Evolutionary conservation across 371 early-diverging fungal species (phyloP).

Genomic region (Mucor velutinosus): DNA sequence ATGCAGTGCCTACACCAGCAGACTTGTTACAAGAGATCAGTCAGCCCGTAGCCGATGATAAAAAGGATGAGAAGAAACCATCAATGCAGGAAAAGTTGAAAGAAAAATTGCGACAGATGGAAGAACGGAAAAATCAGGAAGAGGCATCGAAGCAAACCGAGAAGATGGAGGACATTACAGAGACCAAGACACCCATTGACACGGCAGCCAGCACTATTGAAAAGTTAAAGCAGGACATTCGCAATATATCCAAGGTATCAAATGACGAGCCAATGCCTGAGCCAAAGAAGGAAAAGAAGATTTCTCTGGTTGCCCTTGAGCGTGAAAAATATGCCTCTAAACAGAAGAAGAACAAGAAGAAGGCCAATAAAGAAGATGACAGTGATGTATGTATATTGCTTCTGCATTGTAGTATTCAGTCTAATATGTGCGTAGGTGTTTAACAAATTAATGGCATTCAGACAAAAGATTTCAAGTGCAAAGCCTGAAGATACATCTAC

Average conservation of each 20-base stretch:
- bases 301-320: slow-evolving; percentile 55
- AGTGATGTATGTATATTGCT: slow-evolving; percentile 34
- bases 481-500: slow-evolving; percentile 2
- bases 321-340: slow-evolving; percentile 53
- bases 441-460: slow-evolving; percentile 49
- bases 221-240: slow-evolving; percentile 60
- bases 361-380: slow-evolving; percentile 28
- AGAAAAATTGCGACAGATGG: slow-evolving; percentile 8
- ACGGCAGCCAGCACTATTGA: slow-evolving; percentile 45
- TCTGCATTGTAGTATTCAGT: neutral
- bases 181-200: slow-evolving; percentile 7
- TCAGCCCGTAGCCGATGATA: neutral
- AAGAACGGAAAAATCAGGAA: slow-evolving; percentile 12
- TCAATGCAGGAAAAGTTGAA: slow-evolving; percentile 20
- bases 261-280: neutral
- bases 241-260: slow-evolving; percentile 44
- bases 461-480: slow-evolving; percentile 36
- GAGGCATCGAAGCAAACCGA: slow-evolving; percentile 1
- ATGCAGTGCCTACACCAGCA: slow-evolving; percentile 7
- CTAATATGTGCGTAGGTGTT: slow-evolving; percentile 26
- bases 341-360: slow-evolving; percentile 35
- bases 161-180: slow-evolving; percentile 2
- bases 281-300: slow-evolving; percentile 39
- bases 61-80: neutral
- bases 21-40: slow-evolving; percentile 6